phyloP scores from a whole-genome alignment of 768 basidiomycete genomes.

The Mrakia hoshinonis region DNA sequence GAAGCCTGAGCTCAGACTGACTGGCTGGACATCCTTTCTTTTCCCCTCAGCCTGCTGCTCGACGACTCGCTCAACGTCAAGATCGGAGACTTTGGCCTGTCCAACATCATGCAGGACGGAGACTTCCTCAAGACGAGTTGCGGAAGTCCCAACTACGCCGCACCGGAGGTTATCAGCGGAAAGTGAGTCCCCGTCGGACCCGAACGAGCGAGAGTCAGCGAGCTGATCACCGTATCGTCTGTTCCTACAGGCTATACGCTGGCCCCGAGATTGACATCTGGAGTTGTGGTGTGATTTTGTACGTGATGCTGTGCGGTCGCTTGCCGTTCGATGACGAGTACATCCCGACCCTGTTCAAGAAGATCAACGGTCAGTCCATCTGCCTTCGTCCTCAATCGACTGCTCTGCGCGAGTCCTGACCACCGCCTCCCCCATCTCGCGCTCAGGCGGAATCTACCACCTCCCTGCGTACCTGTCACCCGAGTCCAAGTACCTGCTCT shows the following conservation, averaged over 20 bases:
- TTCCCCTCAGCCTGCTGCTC: slow-evolving; percentile 37
- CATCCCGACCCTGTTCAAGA: slow-evolving; percentile 82
- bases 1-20: slow-evolving; percentile 67
- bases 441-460: slow-evolving; percentile 71
- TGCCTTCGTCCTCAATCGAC: background rate
- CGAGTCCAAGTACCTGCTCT: slow-evolving; percentile 71
- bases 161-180: slow-evolving; percentile 93
- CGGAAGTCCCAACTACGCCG: slow-evolving; percentile 96
- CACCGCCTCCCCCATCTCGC: background rate
- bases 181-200: slow-evolving; percentile 44
- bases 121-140: slow-evolving; percentile 96
- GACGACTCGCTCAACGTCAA: slow-evolving; percentile 56
- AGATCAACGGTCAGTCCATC: slow-evolving; percentile 60
- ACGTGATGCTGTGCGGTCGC: slow-evolving; percentile 91
- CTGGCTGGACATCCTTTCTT: slow-evolving; percentile 40
- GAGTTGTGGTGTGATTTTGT: slow-evolving; percentile 97
- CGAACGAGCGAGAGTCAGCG: background rate
- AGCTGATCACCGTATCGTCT: background rate
- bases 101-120: slow-evolving; percentile 91
- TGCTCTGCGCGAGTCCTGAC: slow-evolving; percentile 41
- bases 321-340: slow-evolving; percentile 97
- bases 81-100: slow-evolving; percentile 97
- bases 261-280: slow-evolving; percentile 98
- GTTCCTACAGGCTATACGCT: slow-evolving; percentile 57
- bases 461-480: slow-evolving; percentile 70